A percentile compares a stretch with the other conserved stretches of the same genome.
Evolutionary conservation across 345 rosid species (phyloP).

Genomic region (rapeseed (Brassica napus)): DNA sequence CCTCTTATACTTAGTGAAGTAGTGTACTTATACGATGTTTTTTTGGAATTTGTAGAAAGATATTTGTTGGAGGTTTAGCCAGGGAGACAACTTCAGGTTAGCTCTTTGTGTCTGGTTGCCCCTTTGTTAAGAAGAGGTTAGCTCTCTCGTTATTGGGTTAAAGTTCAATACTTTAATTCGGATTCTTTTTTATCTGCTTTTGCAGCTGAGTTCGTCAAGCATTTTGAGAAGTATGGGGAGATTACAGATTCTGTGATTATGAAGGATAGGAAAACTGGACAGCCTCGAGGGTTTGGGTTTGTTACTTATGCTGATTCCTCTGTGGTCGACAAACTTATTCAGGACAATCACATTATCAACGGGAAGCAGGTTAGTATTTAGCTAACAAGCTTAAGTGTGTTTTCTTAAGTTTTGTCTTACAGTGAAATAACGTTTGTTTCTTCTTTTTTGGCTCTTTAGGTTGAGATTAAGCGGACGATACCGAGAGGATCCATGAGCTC

Average conservation of each 20-base stretch:
- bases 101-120: constrained; percentile 45
- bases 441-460: constrained; percentile 47
- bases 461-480: constrained; percentile 88
- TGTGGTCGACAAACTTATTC: constrained; percentile 82
- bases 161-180: constrained; percentile 14
- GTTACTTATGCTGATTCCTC: constrained; percentile 89
- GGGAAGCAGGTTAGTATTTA: constrained; percentile 73
- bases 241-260: constrained; percentile 94
- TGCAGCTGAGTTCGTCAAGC: constrained; percentile 77
- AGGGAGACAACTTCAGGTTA: constrained; percentile 76
- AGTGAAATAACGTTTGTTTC: background rate
- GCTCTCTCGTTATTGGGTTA: background rate
- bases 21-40: constrained; percentile 39
- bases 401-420: background rate
- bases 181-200: constrained; percentile 18
- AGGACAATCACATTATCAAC: constrained; percentile 70
- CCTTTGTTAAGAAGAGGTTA: constrained; percentile 32
- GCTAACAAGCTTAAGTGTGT: background rate
- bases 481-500: constrained; percentile 82
- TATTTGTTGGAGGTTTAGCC: constrained; percentile 87
- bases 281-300: constrained; percentile 96
- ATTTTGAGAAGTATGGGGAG: constrained; percentile 87
- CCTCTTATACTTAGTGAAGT: constrained; percentile 29
- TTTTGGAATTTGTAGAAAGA: constrained; percentile 66
- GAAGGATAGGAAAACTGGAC: constrained; percentile 90